Base-by-base conservation (phyloP, 2,329 filamentous ascomycete species). In the Penicillium sp. region DNA sequence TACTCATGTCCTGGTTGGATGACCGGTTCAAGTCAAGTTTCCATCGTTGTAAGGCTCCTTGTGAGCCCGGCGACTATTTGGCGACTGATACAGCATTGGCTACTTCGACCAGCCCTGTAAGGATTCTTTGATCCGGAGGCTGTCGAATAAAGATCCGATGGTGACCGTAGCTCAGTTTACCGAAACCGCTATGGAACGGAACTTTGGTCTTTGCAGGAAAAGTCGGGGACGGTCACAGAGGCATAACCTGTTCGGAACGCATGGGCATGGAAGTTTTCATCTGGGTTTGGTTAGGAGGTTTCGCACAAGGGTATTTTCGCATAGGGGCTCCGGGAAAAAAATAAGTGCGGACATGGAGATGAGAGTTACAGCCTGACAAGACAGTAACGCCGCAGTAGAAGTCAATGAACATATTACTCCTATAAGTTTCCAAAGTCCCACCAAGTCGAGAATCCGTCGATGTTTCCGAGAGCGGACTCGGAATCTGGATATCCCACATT, bases 21-120 rank as follows among this genome's bases (percentile, higher is more conserved):
- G 82, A 84, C 63, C 75, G 80, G 19, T 83, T 84, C 70, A 84
- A 84, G 66, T 80, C 76, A 35, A 83, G 81, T 0, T 80, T 82
- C 46, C 82, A 84, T 64, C 75, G 81, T 3, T 81, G 84, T 51
- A 81, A 80, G 65, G 78, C 80, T 1, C 80, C 80, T 0, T 72
- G 67, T 26, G 77, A 82, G 56, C 69, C 70, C 0, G 71, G 69
- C 3, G 72, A 75, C 40, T 81, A 76, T 61, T 84, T 57, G 79
- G 79, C 5, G 74, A 77, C 56, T 72, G 81, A 37, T 84, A 82
- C 62, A 82, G 78, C 61, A 80, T 85, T 61, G 81, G 81, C 7
- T 84, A 78, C 58, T 84, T 84, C 65, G 84, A 83, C 56, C 81
- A 84, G 67, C 80, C 81, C 0, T 77, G 75, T 61, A 75, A 73